These are phyloP conservation scores for Kodamaea derodonti DNA, from an alignment of 1,139 yeast species.

Conservation along the genomic window DNA sequence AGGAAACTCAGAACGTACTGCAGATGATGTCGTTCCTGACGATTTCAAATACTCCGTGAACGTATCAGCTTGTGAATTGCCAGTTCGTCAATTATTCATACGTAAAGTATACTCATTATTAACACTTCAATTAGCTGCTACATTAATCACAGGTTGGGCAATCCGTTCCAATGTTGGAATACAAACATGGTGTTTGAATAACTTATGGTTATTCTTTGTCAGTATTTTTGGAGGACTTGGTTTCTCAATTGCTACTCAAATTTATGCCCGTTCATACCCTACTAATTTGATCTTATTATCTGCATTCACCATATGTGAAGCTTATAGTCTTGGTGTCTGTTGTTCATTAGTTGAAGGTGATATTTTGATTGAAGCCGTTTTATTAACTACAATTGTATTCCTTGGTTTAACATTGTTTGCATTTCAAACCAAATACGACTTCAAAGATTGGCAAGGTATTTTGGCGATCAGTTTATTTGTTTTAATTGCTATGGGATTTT, in stretches of 20 bases:
- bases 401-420: conserved; percentile 76
- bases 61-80: conserved; percentile 74
- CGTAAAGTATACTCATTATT: conserved; percentile 77
- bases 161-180: conserved; percentile 47
- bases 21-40: conserved; percentile 55
- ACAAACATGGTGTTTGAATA: conserved; percentile 54
- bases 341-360: conserved; percentile 63
- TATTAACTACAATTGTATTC: conserved; percentile 66
- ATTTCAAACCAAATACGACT: conserved; percentile 77
- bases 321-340: conserved; percentile 67
- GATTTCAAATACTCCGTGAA: conserved; percentile 81
- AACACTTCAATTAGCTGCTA: conserved; percentile 57
- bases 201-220: conserved; percentile 60
- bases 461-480: conserved; percentile 62
- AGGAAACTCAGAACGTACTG: conserved; percentile 19
- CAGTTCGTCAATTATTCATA: conserved; percentile 71
- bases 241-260: conserved; percentile 54
- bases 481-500: conserved; percentile 69
- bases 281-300: conserved; percentile 52
- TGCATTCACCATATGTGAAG: conserved; percentile 70
- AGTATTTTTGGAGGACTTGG: conserved; percentile 60
- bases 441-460: conserved; percentile 68
- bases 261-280: conserved; percentile 66
- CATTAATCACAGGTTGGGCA: conserved; percentile 56
- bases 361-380: conserved; percentile 66